Conservation (phyloP, 208 protist species). For the Trypanosoma rangeli region DNA sequence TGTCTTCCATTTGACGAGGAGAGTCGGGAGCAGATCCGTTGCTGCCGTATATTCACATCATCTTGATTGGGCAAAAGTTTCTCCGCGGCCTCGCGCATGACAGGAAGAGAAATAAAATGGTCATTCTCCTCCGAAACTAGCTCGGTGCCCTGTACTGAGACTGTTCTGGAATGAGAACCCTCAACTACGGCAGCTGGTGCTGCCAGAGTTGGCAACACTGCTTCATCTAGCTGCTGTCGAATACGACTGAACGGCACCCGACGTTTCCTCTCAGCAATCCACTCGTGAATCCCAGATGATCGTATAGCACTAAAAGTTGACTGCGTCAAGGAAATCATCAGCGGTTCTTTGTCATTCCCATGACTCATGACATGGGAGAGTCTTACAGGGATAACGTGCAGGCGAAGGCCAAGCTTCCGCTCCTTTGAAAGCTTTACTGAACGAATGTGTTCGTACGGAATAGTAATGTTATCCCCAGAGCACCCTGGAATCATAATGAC, state of each 20-base stretch:
- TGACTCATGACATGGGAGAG: constrained; percentile 60
- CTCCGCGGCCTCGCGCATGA: background rate
- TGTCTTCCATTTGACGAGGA: background rate
- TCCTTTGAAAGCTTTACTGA: constrained; percentile 79
- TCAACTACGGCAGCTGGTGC: background rate
- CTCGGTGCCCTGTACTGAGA: background rate
- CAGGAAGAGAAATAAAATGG: background rate
- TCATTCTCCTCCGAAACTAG: background rate
- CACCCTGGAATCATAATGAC: constrained; percentile 61
- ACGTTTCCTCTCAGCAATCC: constrained; percentile 79
- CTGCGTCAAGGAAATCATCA: constrained; percentile 72
- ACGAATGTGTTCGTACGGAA: constrained; percentile 85
- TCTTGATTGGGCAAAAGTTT: background rate
- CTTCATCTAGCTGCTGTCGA: constrained; percentile 11
- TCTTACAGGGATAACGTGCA: constrained; percentile 61
- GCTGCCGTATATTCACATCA: background rate
- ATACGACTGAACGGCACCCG: constrained; percentile 38
- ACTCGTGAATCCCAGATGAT: constrained; percentile 58
- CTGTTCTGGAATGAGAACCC: background rate
- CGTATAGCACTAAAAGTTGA: constrained; percentile 58
- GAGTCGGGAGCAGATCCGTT: background rate
- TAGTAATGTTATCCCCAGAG: constrained; percentile 71
- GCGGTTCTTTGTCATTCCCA: constrained; percentile 41
- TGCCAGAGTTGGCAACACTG: background rate
- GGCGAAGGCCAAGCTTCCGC: constrained; percentile 65